Base-by-base conservation (phyloP, 164 flowering plant genomes). In the Liquidambar formosana region DNA sequence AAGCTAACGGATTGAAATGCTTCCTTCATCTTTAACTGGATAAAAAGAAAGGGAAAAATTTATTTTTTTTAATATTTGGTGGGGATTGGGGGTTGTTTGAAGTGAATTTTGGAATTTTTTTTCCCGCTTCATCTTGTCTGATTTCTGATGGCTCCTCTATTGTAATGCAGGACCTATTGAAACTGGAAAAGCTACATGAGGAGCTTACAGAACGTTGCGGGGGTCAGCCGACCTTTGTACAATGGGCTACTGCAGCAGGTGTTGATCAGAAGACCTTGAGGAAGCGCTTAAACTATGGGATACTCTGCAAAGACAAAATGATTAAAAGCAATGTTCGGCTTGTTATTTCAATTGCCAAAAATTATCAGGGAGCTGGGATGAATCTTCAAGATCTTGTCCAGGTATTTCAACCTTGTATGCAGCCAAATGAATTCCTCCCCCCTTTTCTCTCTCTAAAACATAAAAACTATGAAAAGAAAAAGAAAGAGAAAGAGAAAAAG, bases 311-410 rank as follows among this genome's bases (percentile, higher is more conserved):
- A 79, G 97, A 91, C 66, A 89, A 83, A 81, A 93, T 95, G 97
- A 82, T 95, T 12, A 95, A 85, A 79, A 88, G 97, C 90, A 95
- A 95, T 76, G 76, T 95, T 56, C 77, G 97, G 59, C 97, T 95
- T 68, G 99, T 95, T 45, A 88, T 95, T 58, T 95, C 97, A 46
- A 90, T 95, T 76, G 99, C 97, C n/a, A 93, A 89, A 79, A 88
- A 86, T 63, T 95, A 91, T 78, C 91, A 86, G 77, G 91, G 92
- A 61, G 85, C 84, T 59, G 97, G 97, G 53, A 82, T 91, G 93
- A 87, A 85, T 83, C 87, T 93, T 53, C 93, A 89, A 75, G 97
- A 93, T 90, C 94, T 95, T 73, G 99, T 95, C 69, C 97, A 91
- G 99, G 99, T 89, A 54, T 54, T 59, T 11, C 64, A 4, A 47